Evolutionary conservation across 768 basidiomycete genomes (phyloP), one percentile per base, ranked within the genome.

Genomic region (button mushroom (Agaricus bisporus)): DNA sequence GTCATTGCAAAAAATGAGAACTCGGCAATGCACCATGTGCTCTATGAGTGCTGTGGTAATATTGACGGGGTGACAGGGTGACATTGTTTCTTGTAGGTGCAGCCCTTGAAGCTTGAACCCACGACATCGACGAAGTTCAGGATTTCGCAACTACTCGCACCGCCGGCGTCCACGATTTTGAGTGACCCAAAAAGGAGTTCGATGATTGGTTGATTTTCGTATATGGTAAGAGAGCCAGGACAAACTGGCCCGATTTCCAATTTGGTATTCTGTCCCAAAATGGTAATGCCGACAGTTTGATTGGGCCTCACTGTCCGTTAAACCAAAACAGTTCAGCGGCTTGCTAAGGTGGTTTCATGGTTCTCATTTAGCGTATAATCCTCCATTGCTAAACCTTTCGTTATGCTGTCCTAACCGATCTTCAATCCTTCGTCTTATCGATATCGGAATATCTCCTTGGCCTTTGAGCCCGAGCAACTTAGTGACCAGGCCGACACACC

Each of bases 221-320:
- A 29, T 29, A 29, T 39, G 48, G 48, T 28, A 50, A 29, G 38
- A 50, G 39, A 50, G 41, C 49, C 49, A 50, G 28, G 2, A n/a
- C 41, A 29, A 51, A 20, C 49, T 29, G 20, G 49, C 17, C n/a
- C 41, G 49, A 14, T 50, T 50, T 35, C 18, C 22, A 22, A 29
- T 38, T 17, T n/a, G 17, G 29, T 29, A 39, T n/a, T 32, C 32
- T 8, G 36, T 48, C 5, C 18, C 17, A 48, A 48, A 48, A 48
- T 20, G 36, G 47, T 20, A 29, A 48, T 38, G 10, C 47, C 36
- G 20, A 48, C 47, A 14, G 20, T 36, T 20, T 36, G 14, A 46
- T 32, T 15, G n/a, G 28, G 22, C 44, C 0, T 28, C n/a, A n/a
- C n/a, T n/a, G n/a, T n/a, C n/a, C n/a, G n/a, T 26, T 26, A 22